phyloP scores from a whole-genome alignment of 2,329 filamentous ascomycete species.

The Didymella keratinophila region DNA sequence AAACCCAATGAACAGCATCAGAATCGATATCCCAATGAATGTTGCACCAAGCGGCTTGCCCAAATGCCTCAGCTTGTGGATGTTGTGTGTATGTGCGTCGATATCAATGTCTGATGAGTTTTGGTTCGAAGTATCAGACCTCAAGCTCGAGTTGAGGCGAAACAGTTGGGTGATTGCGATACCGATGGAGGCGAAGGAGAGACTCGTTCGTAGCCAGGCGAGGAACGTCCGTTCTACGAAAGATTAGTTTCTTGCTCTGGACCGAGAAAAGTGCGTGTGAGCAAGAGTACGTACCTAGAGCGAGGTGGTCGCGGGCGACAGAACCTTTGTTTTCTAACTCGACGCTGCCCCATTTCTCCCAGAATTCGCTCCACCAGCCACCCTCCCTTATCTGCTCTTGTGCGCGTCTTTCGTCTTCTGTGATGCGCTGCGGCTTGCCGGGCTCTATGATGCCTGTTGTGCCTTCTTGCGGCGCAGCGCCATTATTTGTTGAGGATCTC shows the following conservation, averaged over 20 bases:
- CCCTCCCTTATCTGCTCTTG: background rate
- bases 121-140: conserved; percentile 5
- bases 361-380: conserved; percentile 62
- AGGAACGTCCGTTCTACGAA: conserved; percentile 79
- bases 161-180: conserved; percentile 87
- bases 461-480: conserved; percentile 6
- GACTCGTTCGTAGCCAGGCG: conserved; percentile 82
- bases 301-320: conserved; percentile 82
- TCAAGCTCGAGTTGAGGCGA: conserved; percentile 75
- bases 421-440: background rate
- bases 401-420: background rate
- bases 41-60: conserved; percentile 66
- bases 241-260: too few species aligned
- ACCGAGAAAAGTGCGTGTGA: too few species aligned
- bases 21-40: conserved; percentile 77
- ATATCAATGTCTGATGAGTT: conserved; percentile 5
- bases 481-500: conserved; percentile 4
- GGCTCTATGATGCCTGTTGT: background rate
- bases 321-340: conserved; percentile 88
- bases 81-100: conserved; percentile 28
- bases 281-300: conserved; percentile 66
- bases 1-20: conserved; percentile 79
- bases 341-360: conserved; percentile 69
- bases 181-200: conserved; percentile 82
- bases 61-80: conserved; percentile 25